Conservation (phyloP, 345 rosid species). For the Eucalyptus caleyi region DNA sequence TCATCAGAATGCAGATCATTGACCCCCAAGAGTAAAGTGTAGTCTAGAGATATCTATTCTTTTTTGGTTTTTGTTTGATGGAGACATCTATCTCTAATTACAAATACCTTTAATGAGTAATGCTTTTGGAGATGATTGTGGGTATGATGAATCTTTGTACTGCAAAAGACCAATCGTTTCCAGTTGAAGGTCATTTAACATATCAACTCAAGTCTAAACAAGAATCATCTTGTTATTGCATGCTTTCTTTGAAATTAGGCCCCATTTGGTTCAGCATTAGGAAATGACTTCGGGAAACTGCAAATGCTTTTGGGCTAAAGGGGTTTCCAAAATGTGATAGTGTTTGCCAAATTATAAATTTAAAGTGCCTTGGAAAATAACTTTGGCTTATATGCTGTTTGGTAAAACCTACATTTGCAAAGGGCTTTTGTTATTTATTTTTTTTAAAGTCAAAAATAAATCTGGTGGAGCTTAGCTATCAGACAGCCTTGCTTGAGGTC, state of each 20-base stretch:
- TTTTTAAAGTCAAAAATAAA: no score
- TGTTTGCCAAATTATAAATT: no score
- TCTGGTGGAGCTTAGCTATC: no score
- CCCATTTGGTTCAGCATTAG: rapidly evolving
- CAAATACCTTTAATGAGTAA: neutral
- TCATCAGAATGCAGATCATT: neutral
- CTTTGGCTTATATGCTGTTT: no score
- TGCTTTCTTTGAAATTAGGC: neutral
- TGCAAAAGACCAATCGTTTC: neutral
- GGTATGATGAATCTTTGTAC: neutral
- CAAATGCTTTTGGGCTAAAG: no score
- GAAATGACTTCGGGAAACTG: no score
- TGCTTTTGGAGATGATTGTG: neutral
- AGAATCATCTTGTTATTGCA: neutral
- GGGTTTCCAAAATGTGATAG: no score
- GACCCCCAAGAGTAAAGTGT: neutral
- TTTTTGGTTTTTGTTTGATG: neutral
- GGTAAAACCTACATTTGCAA: no score
- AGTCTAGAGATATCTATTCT: neutral
- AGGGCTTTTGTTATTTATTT: no score
- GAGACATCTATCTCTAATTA: neutral
- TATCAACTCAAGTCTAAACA: neutral
- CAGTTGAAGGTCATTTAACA: neutral
- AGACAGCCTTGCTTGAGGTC: no score
- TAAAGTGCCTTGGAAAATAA: no score